Evolutionary conservation across 139 green algal genomes (phyloP).

Genomic region (Picochlorum sp.): DNA sequence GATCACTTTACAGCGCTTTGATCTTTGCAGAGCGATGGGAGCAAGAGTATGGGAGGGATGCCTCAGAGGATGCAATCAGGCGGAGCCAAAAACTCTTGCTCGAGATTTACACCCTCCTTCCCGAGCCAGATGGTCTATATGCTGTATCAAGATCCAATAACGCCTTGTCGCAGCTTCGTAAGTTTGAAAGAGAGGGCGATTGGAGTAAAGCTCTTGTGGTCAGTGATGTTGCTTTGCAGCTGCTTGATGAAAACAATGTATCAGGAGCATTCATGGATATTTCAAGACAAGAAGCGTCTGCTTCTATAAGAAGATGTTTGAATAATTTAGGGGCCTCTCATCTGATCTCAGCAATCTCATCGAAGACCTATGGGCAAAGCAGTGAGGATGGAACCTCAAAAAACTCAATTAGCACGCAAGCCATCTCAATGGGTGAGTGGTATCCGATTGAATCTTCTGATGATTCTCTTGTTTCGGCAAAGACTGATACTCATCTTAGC

Average conservation of each 20-base stretch:
- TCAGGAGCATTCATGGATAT: neutral
- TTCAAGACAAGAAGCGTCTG: neutral
- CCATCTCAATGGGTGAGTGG: too few species aligned
- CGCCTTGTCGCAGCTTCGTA: slow-evolving; percentile 34
- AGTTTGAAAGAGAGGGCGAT: slow-evolving; percentile 52
- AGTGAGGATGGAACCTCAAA: too few species aligned
- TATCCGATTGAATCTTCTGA: too few species aligned
- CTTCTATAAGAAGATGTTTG: neutral
- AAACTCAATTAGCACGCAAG: too few species aligned
- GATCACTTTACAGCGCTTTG: slow-evolving; percentile 59
- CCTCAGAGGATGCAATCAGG: neutral
- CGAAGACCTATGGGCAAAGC: too few species aligned
- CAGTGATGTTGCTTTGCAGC: slow-evolving; percentile 39
- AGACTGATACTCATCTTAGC: too few species aligned
- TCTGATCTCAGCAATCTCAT: neutral
- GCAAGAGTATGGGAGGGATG: slow-evolving; percentile 5
- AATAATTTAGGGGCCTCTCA: slow-evolving; percentile 10
- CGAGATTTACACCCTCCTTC: slow-evolving; percentile 53
- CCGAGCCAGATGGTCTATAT: slow-evolving; percentile 75
- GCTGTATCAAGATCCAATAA: slow-evolving; percentile 43
- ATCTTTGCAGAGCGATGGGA: slow-evolving; percentile 65
- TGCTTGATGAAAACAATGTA: neutral
- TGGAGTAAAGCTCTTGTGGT: slow-evolving; percentile 44
- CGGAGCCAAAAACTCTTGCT: slow-evolving; percentile 44
- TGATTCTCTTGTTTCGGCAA: too few species aligned